phyloP scores from a whole-genome alignment of 768 basidiomycete genomes.

The Lactarius evosmus region DNA sequence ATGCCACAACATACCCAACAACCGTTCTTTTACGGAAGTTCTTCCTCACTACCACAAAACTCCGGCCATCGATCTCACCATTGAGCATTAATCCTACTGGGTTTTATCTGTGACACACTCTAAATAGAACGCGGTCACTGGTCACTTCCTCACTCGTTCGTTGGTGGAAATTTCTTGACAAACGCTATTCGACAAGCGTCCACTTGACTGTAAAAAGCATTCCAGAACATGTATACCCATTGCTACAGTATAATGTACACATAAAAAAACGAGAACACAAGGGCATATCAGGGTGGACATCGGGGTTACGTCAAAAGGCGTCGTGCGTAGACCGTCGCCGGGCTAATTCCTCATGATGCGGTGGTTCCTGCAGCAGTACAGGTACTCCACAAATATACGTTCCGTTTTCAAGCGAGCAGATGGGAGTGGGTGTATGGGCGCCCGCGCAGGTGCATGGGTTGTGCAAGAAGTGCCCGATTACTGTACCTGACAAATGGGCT shows the following conservation, averaged over 20 bases:
- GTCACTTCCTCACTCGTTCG: background rate
- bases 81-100: background rate
- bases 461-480: slow-evolving; percentile 1
- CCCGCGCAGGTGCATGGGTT: background rate
- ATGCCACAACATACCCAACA: slow-evolving; percentile 7
- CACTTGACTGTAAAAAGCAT: background rate
- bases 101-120: background rate
- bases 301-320: background rate
- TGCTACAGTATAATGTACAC: background rate
- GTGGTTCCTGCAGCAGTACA: slow-evolving; percentile 1
- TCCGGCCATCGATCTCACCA: slow-evolving; percentile 4
- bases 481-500: slow-evolving; percentile 42
- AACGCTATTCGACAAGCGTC: background rate
- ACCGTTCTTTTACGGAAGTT: background rate
- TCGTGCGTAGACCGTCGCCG: background rate
- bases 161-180: slow-evolving; percentile 9
- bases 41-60: slow-evolving; percentile 11
- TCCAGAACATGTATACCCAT: slow-evolving; percentile 7
- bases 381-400: background rate
- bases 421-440: slow-evolving; percentile 7
- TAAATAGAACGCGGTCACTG: background rate
- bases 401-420: slow-evolving; percentile 12
- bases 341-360: background rate
- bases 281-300: background rate
- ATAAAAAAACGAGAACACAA: background rate